Evolutionary conservation across 768 basidiomycete genomes (phyloP), one percentile per base, ranked within the genome.

Genomic region (Gloeostereum incarnatum): DNA sequence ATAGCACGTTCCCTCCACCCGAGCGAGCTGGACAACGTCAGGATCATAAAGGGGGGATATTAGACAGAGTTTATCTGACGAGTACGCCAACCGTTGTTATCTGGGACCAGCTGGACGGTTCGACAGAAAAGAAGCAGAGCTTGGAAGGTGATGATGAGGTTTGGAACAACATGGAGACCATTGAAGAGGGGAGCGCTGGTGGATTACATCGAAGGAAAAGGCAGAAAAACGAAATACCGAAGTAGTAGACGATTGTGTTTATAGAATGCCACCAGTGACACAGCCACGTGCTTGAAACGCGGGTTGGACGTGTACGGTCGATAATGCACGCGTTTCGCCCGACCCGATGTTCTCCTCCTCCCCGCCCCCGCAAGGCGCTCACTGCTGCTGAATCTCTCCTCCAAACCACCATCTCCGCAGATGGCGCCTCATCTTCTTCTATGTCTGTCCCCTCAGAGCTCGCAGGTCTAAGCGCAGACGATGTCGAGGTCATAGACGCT

Each of bases 401-500:
- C 21, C 45, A 29, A 43, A 31, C 49, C 41, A 35, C 45, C 31
- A 31, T 38, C 5, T 48, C 41, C 38, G 40, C 54, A 0, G 68
- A 73, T 45, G 47, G 62, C 11, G 69, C 71, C 31, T 59, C 63
- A 27, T 49, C 57, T 3, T 69, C 66, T 33, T 51, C 57, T 17
- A 45, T 55, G 20, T 64, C 72, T 2, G 60, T 62, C 3, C 19
- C 32, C 6, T 64, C 68, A 3, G 78, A 80, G 52, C 58, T 81
- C n/a, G 46, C 66, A 46, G 52, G 60, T 25, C 65, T 85, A 19
- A 58, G 75, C 0, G 51, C 52, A 5, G 54, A 65, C 31, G 83
- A 91, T 50, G 65, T 89, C 44, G 68, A 75, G 32, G 69, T 91
- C 46, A 65, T 92, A 31, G 82, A 90, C 45, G 72, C 75, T 17